Evolutionary conservation across 73 alveolate genomes (phyloP), one percentile per base, ranked within the genome.

Genomic region (Paramecium pentaurelia): DNA sequence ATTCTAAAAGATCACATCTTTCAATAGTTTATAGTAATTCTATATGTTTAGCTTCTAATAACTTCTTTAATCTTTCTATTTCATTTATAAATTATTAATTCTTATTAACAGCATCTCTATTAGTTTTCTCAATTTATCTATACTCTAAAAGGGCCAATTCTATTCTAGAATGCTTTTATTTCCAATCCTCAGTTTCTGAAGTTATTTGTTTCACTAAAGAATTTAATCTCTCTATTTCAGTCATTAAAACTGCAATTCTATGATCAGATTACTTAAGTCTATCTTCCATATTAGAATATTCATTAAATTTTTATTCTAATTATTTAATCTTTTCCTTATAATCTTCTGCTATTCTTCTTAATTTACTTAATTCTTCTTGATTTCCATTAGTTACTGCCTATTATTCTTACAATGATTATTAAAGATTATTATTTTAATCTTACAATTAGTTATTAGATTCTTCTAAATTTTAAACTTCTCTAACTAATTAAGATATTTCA

Each of bases 151-250:
- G 34, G n/a, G 91, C 75, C 25, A 80, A 40, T 80, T 80, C 91
- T 25, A 80, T 42, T 25, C 91, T 40, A 6, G 91, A 22, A 80
- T 80, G 73, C 49, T 80, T 80, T 44, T 80, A 80, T 80, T 80
- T 80, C 91, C 91, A 80, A 25, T 80, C 71, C 27, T 80, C 91
- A 42, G 71, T 27, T 12, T 80, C 91, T 2, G 45, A 25, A 22
- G 71, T 49, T 12, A 44, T 25, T 42, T 80, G 49, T 80, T 80
- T 80, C 8, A 80, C 73, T 11, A 80, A 25, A 6, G 71, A 25
- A 45, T 80, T 80, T 42, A 80, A 80, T 80, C 91, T 80, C 42
- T 80, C 91, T 18, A 80, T 80, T 42, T 80, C 91, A 44, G 91
- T 45, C 91, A 80, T 80, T 49, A 80, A 80, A 8, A 80, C 91